phyloP scores from a whole-genome alignment of 202 grass and related monocot genomes.

The Setaria viridis region DNA sequence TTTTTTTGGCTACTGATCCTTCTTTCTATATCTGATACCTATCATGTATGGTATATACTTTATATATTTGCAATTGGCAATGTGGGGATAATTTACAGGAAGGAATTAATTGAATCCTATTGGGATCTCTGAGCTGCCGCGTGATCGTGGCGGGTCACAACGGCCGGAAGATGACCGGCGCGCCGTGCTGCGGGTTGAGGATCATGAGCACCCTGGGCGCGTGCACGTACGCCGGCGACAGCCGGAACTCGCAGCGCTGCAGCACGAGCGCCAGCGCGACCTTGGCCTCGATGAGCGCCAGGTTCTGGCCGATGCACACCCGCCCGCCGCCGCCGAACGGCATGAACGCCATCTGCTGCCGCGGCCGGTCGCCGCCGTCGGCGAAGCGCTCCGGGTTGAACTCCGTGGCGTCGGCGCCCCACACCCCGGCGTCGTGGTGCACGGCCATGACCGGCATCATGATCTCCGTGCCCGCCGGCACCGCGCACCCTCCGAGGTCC shows the following conservation, averaged over 20 bases:
- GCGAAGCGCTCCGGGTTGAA: slow-evolving; percentile 67
- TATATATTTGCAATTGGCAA: slow-evolving; percentile 52
- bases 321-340: slow-evolving; percentile 69
- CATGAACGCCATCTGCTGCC: slow-evolving; percentile 68
- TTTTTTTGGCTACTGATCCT: not conserved
- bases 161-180: slow-evolving; percentile 74
- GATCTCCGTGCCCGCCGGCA: slow-evolving; percentile 76
- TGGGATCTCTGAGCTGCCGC: slow-evolving; percentile 14
- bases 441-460: slow-evolving; percentile 76
- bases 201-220: slow-evolving; percentile 78
- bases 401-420: slow-evolving; percentile 63
- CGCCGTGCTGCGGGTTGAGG: slow-evolving; percentile 71
- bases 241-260: slow-evolving; percentile 61
- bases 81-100: slow-evolving; percentile 53
- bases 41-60: slow-evolving; percentile 50
- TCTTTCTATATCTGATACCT: slow-evolving; percentile 12
- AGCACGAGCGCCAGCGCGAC: slow-evolving; percentile 69
- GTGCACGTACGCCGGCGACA: slow-evolving; percentile 73
- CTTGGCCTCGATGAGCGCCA: slow-evolving; percentile 73
- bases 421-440: slow-evolving; percentile 68
- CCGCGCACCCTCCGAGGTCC: slow-evolving; percentile 59
- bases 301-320: slow-evolving; percentile 83
- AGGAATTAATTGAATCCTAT: slow-evolving; percentile 60
- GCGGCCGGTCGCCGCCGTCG: not conserved
- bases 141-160: slow-evolving; percentile 15